phyloP scores from a whole-genome alignment of 2,329 filamentous ascomycete species.

The Ploettnerulaceae sp. region DNA sequence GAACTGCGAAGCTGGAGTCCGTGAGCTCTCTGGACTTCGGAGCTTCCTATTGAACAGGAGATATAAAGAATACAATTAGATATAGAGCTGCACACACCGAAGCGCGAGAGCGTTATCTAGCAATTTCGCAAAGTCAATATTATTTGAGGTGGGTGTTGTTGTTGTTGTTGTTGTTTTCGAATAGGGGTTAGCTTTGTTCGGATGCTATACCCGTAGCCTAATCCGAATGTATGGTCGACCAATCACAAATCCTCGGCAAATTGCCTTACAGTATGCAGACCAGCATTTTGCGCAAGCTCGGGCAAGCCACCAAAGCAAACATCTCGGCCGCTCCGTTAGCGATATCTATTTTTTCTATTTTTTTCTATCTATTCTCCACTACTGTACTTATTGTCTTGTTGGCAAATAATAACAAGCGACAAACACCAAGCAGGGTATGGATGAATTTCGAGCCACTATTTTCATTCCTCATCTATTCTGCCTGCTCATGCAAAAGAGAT shows the following conservation, averaged over 20 bases:
- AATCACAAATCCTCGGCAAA: constrained; percentile 6
- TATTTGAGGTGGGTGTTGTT: constrained; percentile 14
- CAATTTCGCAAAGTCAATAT: constrained; percentile 8
- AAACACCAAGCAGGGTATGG: too few relatives aligned
- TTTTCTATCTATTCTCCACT: neutral
- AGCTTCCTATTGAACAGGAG: constrained; percentile 14
- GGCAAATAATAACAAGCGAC: neutral
- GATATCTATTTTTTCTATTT: neutral
- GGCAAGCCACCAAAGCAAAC: constrained; percentile 20
- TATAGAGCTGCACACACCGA: constrained; percentile 11
- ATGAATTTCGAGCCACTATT: too few relatives aligned
- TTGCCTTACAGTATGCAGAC: constrained; percentile 7
- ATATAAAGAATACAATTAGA: neutral
- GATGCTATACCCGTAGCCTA: neutral
- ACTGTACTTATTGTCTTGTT: constrained; percentile 2
- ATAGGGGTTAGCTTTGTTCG: constrained; percentile 10
- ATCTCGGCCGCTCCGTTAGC: constrained; percentile 19
- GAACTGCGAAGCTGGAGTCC: constrained; percentile 10
- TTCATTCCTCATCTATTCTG: too few relatives aligned
- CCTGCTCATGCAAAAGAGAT: too few relatives aligned
- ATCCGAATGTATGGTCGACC: neutral
- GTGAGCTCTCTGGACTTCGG: constrained; percentile 9
- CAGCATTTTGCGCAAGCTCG: constrained; percentile 10
- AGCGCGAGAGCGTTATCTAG: constrained; percentile 7
- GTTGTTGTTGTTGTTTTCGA: too few relatives aligned